phyloP scores from a whole-genome alignment of 2,329 filamentous ascomycete species.

The Fusarium piperis region DNA sequence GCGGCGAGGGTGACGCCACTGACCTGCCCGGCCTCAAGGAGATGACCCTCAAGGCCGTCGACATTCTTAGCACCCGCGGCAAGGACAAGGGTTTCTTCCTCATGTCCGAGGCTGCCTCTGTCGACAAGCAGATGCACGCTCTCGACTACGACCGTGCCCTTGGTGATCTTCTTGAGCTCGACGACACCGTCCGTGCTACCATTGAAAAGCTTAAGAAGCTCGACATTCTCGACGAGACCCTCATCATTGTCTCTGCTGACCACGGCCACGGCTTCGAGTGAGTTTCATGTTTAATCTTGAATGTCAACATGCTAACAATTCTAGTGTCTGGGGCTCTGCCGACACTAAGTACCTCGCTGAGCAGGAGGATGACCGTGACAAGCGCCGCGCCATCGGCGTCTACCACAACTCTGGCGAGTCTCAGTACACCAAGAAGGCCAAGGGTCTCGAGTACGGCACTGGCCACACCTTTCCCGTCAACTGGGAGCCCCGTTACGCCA shows the following conservation, averaged over 20 bases:
- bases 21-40: constrained; percentile 87
- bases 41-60: constrained; percentile 88
- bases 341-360: constrained; percentile 80
- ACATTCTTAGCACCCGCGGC: constrained; percentile 75
- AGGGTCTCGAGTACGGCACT: constrained; percentile 74
- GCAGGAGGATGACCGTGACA: constrained; percentile 73
- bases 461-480: constrained; percentile 81
- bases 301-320: constrained; percentile 9
- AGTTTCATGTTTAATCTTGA: constrained; percentile 24
- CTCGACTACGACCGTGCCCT: constrained; percentile 88
- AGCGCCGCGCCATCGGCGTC: constrained; percentile 78
- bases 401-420: constrained; percentile 79
- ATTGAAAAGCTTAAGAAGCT: constrained; percentile 74
- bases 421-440: constrained; percentile 72
- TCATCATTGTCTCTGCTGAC: constrained; percentile 85
- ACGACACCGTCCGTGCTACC: constrained; percentile 83
- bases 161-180: constrained; percentile 84
- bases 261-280: constrained; percentile 88
- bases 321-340: constrained; percentile 77
- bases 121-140: constrained; percentile 90
- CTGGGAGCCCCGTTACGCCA: constrained; percentile 86
- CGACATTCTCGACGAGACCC: constrained; percentile 76
- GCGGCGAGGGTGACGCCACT: constrained; percentile 69
- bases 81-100: constrained; percentile 82
- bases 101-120: constrained; percentile 86